Evolutionary conservation across 129 eudicot genomes (phyloP), one percentile per base, ranked within the genome.

Genomic region (Tagetes erecta): DNA sequence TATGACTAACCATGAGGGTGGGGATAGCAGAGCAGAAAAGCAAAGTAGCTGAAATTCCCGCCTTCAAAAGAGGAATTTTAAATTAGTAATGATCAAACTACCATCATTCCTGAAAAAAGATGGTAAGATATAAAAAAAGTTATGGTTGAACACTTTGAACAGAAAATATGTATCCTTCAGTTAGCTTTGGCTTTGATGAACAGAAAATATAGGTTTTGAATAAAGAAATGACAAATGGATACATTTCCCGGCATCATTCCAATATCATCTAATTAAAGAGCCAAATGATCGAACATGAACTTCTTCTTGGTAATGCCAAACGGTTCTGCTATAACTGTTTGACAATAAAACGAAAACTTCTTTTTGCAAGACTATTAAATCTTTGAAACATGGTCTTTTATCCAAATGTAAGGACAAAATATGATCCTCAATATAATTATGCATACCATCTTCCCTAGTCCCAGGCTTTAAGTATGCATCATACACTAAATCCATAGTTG

Each of bases 21-120:
- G 97, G 97, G 52, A 91, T 91, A 42, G 96, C 88, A 37, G 92
- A 71, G 80, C 84, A 86, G 78, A 91, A 91, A 13, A 91, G 90
- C 96, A 92, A 83, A 41, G 92, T 86, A 71, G 92, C 89, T n/a
- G 96, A 91, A 52, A 86, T 63, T 40, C 92, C 95, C 57, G 87
- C 79, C 97, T 88, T 81, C 64, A 84, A 80, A 79, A 37, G 56
- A 78, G 39, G 40, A 50, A 34, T 0, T 12, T 27, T 45, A 67
- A 69, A 12, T 64, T 33, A 71, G 34, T 39, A 37, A 80, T 53
- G 65, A 74, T 53, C 75, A 66, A 42, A 8, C 45, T 60, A 52
- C 13, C 42, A 57, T 60, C 57, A 37, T 53, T 59, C 6, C 47
- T 47, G n/a, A 7, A 64, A 1, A 63, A 44, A 10, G 8, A 44